These are phyloP conservation scores for Talaromyces verruculosus DNA, from an alignment of 2,329 filamentous ascomycete genomes.

Conservation along the genomic window DNA sequence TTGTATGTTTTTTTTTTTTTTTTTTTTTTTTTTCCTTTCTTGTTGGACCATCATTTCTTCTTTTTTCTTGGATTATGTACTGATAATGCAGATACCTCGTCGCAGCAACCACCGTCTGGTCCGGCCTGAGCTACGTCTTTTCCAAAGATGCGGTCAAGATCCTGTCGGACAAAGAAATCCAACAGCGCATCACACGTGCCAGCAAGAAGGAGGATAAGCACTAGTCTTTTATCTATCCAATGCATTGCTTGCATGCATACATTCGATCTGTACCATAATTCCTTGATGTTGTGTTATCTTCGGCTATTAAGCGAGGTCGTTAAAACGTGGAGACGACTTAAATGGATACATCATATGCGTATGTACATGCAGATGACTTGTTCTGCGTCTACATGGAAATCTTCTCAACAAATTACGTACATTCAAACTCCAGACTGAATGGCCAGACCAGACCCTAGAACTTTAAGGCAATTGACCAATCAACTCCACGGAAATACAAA, in stretches of 20 bases:
- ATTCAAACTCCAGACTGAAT: no score
- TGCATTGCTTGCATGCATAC: not conserved
- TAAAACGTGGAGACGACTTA: not conserved
- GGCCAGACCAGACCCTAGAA: not conserved
- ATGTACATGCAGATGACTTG: not conserved
- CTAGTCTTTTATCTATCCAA: not conserved
- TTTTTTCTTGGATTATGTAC: not conserved
- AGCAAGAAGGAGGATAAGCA: constrained; percentile 6
- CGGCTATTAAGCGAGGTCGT: not conserved
- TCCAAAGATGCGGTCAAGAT: constrained; percentile 92
- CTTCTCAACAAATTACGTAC: not conserved
- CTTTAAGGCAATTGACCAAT: not conserved
- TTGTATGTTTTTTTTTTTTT: constrained; percentile 40
- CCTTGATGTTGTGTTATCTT: not conserved
- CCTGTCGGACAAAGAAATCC: constrained; percentile 52
- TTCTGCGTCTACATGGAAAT: not conserved
- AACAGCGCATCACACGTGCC: constrained; percentile 35
- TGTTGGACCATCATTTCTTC: not conserved
- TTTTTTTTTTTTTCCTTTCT: not conserved
- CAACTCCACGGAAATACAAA: not conserved
- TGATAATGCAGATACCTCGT: constrained; percentile 67
- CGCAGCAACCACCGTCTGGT: constrained; percentile 87
- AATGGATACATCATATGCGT: not conserved
- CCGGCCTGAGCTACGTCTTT: constrained; percentile 86
- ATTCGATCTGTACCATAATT: not conserved